These are phyloP conservation scores for Apiospora marii DNA, from an alignment of 2,329 filamentous ascomycete genomes.

Conservation along the genomic window DNA sequence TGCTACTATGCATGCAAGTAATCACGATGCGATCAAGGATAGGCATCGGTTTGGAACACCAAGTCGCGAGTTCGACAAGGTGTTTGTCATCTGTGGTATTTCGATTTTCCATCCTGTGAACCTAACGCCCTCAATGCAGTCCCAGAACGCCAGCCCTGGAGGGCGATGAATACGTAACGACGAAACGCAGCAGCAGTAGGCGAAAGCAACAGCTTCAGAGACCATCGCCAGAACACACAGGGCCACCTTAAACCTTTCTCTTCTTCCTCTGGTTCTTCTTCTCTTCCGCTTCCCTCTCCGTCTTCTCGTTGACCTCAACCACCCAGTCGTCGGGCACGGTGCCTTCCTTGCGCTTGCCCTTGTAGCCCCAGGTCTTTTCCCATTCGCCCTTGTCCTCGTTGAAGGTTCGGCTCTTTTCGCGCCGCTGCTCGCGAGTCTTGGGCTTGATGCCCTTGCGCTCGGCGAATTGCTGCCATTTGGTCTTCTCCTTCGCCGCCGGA, in stretches of 20 bases:
- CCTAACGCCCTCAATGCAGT: constrained; percentile 25
- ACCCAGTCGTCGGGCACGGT: constrained; percentile 78
- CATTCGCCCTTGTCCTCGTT: constrained; percentile 87
- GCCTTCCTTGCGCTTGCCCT: constrained; percentile 85
- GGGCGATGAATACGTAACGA: constrained; percentile 21
- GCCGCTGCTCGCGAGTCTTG: constrained; percentile 79
- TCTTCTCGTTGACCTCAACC: constrained; percentile 83
- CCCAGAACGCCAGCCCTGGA: constrained; percentile 23
- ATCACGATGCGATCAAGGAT: neutral
- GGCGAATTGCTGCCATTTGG: constrained; percentile 96
- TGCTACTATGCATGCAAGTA: neutral
- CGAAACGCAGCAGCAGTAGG: constrained; percentile 14
- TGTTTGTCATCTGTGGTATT: neutral
- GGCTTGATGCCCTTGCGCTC: constrained; percentile 95
- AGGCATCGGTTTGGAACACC: neutral
- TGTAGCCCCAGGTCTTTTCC: constrained; percentile 95
- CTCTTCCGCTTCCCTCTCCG: constrained; percentile 61
- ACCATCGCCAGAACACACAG: constrained; percentile 11
- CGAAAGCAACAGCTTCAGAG: constrained; percentile 17
- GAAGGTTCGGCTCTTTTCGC: constrained; percentile 76
- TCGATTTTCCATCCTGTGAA: constrained; percentile 17
- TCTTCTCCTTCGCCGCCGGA: constrained; percentile 80
- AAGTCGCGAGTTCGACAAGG: neutral
- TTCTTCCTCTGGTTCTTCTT: constrained; percentile 45
- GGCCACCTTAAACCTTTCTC: constrained; percentile 24